Base-by-base conservation (phyloP, 169 alveolate species). In the Cryptosporidium felis region DNA sequence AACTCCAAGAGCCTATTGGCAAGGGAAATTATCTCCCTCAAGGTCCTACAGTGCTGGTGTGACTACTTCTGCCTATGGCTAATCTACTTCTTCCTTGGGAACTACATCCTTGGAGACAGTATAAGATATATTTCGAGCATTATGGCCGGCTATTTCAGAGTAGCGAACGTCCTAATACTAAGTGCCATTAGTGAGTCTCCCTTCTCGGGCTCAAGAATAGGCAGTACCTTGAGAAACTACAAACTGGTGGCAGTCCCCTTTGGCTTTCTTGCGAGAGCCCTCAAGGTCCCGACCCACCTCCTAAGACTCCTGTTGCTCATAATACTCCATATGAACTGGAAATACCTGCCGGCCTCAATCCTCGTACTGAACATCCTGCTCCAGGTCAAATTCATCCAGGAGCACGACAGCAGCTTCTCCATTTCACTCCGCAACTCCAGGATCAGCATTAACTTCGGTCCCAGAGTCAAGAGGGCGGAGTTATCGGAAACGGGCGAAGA, bases 61-160 rank as follows among this genome's bases (percentile, higher is more conserved):
- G 81, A 65, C 42, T 65, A 65, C 59, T 65, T 65, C 36, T n/a
- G 36, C 36, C 36, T 65, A 21, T 65, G 81, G 81, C 59, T 65
- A 18, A 65, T 44, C 16, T 65, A 45, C 59, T 65, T 36, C n/a
- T 65, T 46, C 18, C 59, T 65, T 26, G 28, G 36, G n/a, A 46
- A 36, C 10, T 65, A 65, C 42, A 65, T 65, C 46, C 30, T 65
- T 18, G 81, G 81, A 8, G 38, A 28, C 18, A 36, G 62, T n/a
- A 18, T 65, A 14, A 65, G 30, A 9, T 28, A 21, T 14, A 65
- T 65, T 26, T 65, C 59, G 16, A 65, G 45, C 36, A 21, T 65
- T 47, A 36, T 14, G 30, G 14, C 49, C 9, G 32, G 12, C 6
- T 53, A 65, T 12, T 42, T 65, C 5, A 65, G 49, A 47, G 46